These are phyloP conservation scores for Neurospora sp. DNA, from an alignment of 2,329 filamentous ascomycete species.

Conservation along the genomic window DNA sequence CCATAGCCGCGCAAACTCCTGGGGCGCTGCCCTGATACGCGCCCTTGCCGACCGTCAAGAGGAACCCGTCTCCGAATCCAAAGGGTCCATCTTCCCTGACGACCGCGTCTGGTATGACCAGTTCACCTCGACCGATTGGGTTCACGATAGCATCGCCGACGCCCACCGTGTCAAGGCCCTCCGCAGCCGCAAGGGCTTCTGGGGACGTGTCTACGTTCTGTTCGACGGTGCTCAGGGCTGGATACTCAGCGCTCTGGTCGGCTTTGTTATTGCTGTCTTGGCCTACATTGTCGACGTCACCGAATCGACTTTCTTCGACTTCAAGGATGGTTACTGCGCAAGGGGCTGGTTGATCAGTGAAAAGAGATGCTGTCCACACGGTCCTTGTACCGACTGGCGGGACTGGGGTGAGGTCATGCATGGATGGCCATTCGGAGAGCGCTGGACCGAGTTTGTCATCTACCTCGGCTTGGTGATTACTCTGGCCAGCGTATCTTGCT, in stretches of 20 bases:
- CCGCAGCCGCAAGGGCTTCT: constrained; percentile 70
- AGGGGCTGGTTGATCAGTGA: constrained; percentile 64
- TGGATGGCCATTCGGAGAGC: constrained; percentile 33
- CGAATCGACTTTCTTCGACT: constrained; percentile 78
- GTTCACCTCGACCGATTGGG: constrained; percentile 96
- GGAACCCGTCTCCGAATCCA: constrained; percentile 50
- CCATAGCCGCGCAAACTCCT: constrained; percentile 50
- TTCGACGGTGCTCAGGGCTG: constrained; percentile 89
- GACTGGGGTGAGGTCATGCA: constrained; percentile 43
- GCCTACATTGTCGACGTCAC: constrained; percentile 86
- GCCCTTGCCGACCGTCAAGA: constrained; percentile 50
- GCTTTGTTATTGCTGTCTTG: constrained; percentile 71
- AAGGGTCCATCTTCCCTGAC: constrained; percentile 58
- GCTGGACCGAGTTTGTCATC: constrained; percentile 67
- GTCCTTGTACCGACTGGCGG: constrained; percentile 46
- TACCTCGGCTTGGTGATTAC: constrained; percentile 65
- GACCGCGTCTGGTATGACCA: constrained; percentile 98
- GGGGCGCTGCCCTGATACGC: constrained; percentile 47
- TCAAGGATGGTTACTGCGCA: constrained; percentile 80
- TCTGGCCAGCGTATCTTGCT: constrained; percentile 63
- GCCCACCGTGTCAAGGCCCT: constrained; percentile 80
- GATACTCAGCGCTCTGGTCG: constrained; percentile 85
- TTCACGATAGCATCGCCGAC: constrained; percentile 93
- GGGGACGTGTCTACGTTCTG: constrained; percentile 64
- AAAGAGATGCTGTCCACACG: constrained; percentile 50